phyloP scores from a whole-genome alignment of 2,329 filamentous ascomycete genomes.

The Aspergillus sergii region DNA sequence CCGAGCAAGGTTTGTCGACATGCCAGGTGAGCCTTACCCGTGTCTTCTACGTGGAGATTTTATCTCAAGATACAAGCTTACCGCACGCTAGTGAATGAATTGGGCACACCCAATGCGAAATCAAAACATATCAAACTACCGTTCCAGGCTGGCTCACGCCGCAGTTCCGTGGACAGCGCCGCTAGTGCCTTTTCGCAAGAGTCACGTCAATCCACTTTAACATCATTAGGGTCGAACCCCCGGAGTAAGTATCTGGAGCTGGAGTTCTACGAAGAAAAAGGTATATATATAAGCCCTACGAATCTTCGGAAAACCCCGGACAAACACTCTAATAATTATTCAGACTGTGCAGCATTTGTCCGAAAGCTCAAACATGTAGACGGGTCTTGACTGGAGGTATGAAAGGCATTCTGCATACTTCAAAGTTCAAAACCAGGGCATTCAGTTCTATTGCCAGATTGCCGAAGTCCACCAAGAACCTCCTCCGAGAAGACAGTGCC shows the following conservation, averaged over 20 bases:
- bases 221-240: neutral
- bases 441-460: no score
- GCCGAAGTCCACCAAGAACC: no score
- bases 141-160: neutral
- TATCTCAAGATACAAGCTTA: neutral
- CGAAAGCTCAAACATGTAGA: neutral
- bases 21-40: neutral
- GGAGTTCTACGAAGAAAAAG: neutral
- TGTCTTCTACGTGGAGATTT: fast-evolving
- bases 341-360: neutral
- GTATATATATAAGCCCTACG: neutral
- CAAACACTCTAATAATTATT: fast-evolving
- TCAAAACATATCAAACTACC: neutral
- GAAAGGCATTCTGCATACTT: neutral
- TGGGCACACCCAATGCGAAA: neutral
- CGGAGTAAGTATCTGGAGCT: neutral
- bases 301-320: fast-evolving
- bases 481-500: no score
- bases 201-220: neutral
- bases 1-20: neutral
- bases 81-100: neutral
- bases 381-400: neutral
- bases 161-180: neutral
- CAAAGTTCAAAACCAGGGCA: no score
- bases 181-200: neutral